Conservation (phyloP, 495 filamentous ascomycete species). For the Amphirosellinia nigrospora region DNA sequence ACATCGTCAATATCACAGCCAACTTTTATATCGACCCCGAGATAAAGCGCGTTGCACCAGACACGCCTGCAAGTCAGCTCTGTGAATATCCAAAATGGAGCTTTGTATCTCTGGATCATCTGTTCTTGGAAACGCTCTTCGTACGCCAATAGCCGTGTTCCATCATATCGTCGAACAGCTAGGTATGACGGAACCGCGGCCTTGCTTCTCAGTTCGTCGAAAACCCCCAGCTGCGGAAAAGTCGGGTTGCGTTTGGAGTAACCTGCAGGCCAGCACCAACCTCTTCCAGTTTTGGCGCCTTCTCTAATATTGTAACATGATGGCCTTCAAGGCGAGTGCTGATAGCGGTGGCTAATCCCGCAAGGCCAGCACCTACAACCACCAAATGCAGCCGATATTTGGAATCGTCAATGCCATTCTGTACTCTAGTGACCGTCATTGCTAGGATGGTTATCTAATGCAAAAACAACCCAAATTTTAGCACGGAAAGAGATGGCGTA, state of each 20-base stretch:
- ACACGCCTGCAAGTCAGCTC: constrained; percentile 58
- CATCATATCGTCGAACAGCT: constrained; percentile 64
- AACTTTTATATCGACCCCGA: constrained; percentile 41
- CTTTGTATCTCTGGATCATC: constrained; percentile 50
- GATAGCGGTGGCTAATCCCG: constrained; percentile 53
- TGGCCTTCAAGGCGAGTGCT: constrained; percentile 38
- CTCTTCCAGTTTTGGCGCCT: constrained; percentile 30
- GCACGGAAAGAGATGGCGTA: background rate
- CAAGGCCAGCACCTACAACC: constrained; percentile 54
- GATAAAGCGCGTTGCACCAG: constrained; percentile 48
- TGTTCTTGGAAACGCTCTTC: constrained; percentile 54
- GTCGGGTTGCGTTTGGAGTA: constrained; percentile 61
- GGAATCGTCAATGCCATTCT: background rate
- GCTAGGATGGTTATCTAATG: background rate
- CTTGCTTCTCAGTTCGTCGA: constrained; percentile 48
- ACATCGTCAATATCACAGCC: constrained; percentile 42
- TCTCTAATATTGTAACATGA: constrained; percentile 34
- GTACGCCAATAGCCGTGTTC: constrained; percentile 55
- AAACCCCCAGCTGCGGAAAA: constrained; percentile 61
- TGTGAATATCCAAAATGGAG: constrained; percentile 62
- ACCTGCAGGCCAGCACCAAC: constrained; percentile 60
- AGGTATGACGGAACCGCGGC: constrained; percentile 60
- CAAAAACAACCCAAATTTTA: background rate
- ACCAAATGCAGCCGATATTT: constrained; percentile 37
- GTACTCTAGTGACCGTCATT: background rate